A percentile compares a stretch with the other conserved stretches of the same genome.
These are phyloP conservation scores for Dioscorea alata DNA, from an alignment of 106 monocot genomes.

Conservation along the genomic window DNA sequence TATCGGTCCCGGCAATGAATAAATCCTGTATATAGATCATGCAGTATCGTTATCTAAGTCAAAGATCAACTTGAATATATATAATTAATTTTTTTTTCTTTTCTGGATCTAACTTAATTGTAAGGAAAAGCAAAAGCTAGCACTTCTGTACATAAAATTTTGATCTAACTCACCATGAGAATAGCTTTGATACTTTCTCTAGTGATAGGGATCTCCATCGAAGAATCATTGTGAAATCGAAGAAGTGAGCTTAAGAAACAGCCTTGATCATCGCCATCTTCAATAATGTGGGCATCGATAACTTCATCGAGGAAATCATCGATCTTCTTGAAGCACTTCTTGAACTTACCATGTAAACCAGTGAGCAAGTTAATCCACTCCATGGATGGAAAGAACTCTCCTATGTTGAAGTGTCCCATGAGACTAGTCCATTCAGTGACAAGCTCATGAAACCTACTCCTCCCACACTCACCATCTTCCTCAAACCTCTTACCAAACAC, in stretches of 20 bases:
- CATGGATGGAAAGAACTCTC: slow-evolving; percentile 1
- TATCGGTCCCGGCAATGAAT: no score
- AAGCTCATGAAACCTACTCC: neutral
- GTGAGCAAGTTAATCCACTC: neutral
- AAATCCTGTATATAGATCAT: no score
- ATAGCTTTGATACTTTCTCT: neutral
- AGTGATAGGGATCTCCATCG: neutral
- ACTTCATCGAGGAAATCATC: neutral
- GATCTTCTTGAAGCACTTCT: neutral
- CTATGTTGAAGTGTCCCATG: neutral
- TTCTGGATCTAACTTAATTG: no score
- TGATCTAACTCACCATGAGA: neutral
- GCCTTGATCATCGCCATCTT: neutral
- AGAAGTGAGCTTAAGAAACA: neutral
- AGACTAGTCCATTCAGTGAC: neutral
- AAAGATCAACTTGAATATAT: no score
- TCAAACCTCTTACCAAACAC: neutral
- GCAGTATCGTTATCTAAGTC: no score
- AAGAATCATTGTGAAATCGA: neutral
- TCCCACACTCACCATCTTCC: neutral
- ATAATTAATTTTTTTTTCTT: no score
- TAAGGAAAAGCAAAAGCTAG: no score
- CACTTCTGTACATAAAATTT: no score
- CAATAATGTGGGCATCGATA: neutral
- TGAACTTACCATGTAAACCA: neutral